A percentile compares a stretch with the other conserved stretches of the same genome.
These are phyloP conservation scores for Epichloe festucae DNA, from an alignment of 2,329 filamentous ascomycete species.

Conservation along the genomic window DNA sequence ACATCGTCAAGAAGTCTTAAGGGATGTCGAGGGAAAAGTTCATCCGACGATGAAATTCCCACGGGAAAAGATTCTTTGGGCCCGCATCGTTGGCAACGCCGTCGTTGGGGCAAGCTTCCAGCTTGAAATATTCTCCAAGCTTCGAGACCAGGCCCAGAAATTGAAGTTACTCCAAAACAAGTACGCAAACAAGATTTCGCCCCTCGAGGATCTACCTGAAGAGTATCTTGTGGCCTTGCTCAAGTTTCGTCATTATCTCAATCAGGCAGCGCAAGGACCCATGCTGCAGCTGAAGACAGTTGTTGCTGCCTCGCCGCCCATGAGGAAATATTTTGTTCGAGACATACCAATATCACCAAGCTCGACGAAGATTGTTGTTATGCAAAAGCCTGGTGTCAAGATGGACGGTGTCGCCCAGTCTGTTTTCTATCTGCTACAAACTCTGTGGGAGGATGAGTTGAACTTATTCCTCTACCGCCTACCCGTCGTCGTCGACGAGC, in stretches of 20 bases:
- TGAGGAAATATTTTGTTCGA: conserved; percentile 22
- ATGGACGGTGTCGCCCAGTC: conserved; percentile 11
- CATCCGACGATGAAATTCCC: conserved; percentile 13
- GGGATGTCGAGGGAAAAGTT: conserved; percentile 21
- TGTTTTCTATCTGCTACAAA: conserved; percentile 24
- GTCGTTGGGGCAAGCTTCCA: conserved; percentile 20
- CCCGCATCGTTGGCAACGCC: conserved; percentile 21
- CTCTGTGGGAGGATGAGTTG: conserved; percentile 23
- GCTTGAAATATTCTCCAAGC: conserved; percentile 25
- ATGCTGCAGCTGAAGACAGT: conserved; percentile 13
- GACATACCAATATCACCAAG: conserved; percentile 11
- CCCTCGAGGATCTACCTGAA: conserved; percentile 16
- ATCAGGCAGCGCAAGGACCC: conserved; percentile 18
- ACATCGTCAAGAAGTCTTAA: conserved; percentile 31
- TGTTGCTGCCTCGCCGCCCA: conserved; percentile 25
- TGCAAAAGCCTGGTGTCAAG: conserved; percentile 8
- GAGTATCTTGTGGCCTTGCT: conserved; percentile 25
- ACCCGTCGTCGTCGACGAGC: conserved; percentile 30
- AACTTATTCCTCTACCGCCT: conserved; percentile 20
- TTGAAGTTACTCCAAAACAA: conserved; percentile 19
- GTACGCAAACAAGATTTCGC: conserved; percentile 19
- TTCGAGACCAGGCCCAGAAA: conserved; percentile 19
- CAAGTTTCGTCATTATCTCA: conserved; percentile 24
- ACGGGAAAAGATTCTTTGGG: conserved; percentile 22
- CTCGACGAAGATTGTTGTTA: conserved; percentile 12